Base-by-base conservation (phyloP, 2,329 filamentous ascomycete genomes). In the Knufia petricola region DNA sequence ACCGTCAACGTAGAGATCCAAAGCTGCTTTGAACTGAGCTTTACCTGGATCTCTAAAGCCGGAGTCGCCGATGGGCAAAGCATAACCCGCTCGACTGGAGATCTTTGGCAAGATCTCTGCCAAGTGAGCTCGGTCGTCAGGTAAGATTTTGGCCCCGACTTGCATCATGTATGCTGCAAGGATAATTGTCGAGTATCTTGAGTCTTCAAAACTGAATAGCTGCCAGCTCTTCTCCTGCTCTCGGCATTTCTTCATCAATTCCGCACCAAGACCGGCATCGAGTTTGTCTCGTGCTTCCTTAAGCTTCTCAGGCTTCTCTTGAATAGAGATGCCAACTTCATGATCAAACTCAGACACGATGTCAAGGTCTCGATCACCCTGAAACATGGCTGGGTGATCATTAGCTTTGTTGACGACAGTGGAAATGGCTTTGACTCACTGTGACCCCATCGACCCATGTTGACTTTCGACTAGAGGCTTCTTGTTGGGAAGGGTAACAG, bases 371-470 rank as follows among this genome's bases (percentile, higher is more conserved):
- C 4, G 19, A 28, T 51, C 42, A 28, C 44, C 49, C n/a, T 48
- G 31, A 23, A 51, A 51, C 23, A 51, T 39, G 2, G 40, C 48
- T 50, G 19, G 3, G 36, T n/a, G 2, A 15, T 9, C 6, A 12
- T 28, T 12, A 42, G 17, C 36, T 20, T 31, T 30, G 28, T 20
- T n/a, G 9, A 34, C 24, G 15, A 32, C 24, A 17, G 10, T 9
- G 21, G 10, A n/a, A 24, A 31, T 15, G n/a, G 40, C n/a, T 21
- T 13, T 34, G 38, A 28, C 38, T 49, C 36, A 46, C 49, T 28
- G 34, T 50, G 36, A 7, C 42, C 42, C 42, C 42, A 50, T 21
- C 49, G 49, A 50, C 49, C 49, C 49, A 50, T 50, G 31, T 28
- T 42, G 39, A 28, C 3, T 12, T 10, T 26, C 24, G 21, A 24